Percentiles rank a stretch among this genome's conserved stretches.
Evolutionary conservation across 1,139 yeast species (phyloP).

Genomic region (Sugiyamaella grinbergsii): DNA sequence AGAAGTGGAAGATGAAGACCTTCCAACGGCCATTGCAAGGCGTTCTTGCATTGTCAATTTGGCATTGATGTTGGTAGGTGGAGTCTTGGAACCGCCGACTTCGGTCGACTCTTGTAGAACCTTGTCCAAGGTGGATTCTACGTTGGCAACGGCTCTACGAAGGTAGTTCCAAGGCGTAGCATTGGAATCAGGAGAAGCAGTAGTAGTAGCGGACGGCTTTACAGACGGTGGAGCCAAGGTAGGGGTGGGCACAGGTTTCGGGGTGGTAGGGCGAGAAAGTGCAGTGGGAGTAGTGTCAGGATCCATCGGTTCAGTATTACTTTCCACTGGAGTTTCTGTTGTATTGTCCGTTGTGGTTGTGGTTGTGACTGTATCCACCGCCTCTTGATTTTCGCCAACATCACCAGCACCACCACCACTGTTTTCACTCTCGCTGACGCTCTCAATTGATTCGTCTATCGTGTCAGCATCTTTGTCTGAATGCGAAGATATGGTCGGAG

Average conservation of each 20-base stretch:
- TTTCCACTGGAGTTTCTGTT: background rate
- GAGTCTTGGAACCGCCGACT: constrained; percentile 17
- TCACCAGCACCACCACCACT: too few relatives aligned
- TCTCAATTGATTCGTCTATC: too few relatives aligned
- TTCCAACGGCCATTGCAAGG: constrained; percentile 69
- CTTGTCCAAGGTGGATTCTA: constrained; percentile 44
- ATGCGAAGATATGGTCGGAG: background rate
- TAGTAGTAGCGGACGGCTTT: too few relatives aligned
- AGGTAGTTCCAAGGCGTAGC: constrained; percentile 39
- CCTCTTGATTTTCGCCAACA: too few relatives aligned
- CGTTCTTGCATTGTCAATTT: constrained; percentile 76
- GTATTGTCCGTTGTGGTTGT: background rate
- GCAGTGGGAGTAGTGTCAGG: too few relatives aligned
- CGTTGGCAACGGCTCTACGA: constrained; percentile 45
- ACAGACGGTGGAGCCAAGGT: too few relatives aligned
- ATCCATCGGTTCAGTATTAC: too few relatives aligned
- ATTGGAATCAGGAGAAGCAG: background rate
- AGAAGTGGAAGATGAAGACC: constrained; percentile 16
- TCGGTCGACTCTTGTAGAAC: constrained; percentile 38
- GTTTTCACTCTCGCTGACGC: background rate
- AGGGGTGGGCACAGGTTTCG: too few relatives aligned
- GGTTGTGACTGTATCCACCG: background rate
- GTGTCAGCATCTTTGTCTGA: too few relatives aligned
- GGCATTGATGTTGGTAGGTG: constrained; percentile 41
- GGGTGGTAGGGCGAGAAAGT: too few relatives aligned